A percentile compares a stretch with the other conserved stretches of the same genome.
Evolutionary conservation across 345 rosid genomes (phyloP).

Genomic region (Dovyalis caffra): DNA sequence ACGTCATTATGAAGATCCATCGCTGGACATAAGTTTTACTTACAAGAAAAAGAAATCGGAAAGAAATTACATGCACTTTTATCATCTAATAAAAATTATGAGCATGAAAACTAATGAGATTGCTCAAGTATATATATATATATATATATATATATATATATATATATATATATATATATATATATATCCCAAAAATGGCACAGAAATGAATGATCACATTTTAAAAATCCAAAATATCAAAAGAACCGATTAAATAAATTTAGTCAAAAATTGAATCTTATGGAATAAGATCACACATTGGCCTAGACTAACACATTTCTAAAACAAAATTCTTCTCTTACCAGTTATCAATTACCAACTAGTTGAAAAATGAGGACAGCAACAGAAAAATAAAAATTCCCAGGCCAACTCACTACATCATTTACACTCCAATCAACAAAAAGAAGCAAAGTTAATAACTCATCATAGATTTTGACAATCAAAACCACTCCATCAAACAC

Average conservation of each 20-base stretch:
- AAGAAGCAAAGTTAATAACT: not conserved
- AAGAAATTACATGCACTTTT: not conserved
- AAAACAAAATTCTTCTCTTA: not conserved
- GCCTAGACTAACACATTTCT: not conserved
- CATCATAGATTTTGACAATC: not conserved
- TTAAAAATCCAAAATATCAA: not conserved
- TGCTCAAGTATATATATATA: not conserved
- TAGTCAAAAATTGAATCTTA: not conserved
- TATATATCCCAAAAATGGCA: not conserved
- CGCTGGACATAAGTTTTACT: not conserved
- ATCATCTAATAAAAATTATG: not conserved
- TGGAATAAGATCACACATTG: not conserved
- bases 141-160: too few relatives aligned
- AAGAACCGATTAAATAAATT: not conserved
- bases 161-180: too few relatives aligned
- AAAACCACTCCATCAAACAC: conserved; percentile 18
- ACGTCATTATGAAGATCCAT: not conserved
- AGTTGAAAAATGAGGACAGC: not conserved
- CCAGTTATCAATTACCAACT: not conserved
- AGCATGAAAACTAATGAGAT: not conserved
- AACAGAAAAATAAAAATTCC: not conserved
- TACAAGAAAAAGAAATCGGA: not conserved
- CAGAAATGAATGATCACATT: conserved; percentile 6
- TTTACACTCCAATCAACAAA: not conserved
- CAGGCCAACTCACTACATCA: not conserved